phyloP scores from a whole-genome alignment of 768 basidiomycete genomes.

The Russula lepida region DNA sequence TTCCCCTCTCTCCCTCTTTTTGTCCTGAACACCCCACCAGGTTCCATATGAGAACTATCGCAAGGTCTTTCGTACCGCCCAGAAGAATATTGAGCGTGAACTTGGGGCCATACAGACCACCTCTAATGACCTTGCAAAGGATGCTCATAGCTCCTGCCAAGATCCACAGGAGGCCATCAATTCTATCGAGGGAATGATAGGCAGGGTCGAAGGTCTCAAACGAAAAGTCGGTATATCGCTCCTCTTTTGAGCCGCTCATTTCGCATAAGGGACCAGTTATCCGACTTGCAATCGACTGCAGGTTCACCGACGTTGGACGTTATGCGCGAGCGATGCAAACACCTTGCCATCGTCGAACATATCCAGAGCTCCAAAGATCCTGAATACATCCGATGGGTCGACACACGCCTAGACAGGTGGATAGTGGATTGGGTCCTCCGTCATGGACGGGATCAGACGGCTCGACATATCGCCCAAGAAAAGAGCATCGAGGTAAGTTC shows the following conservation, averaged over 20 bases:
- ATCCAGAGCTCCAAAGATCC: conserved; percentile 43
- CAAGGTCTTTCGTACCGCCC: conserved; percentile 76
- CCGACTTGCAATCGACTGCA: conserved; percentile 39
- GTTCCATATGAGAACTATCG: conserved; percentile 87
- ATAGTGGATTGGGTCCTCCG: conserved; percentile 89
- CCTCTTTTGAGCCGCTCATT: not conserved
- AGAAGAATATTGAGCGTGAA: conserved; percentile 77
- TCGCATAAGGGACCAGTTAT: conserved; percentile 31
- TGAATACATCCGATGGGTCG: conserved; percentile 69
- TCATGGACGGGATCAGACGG: conserved; percentile 68
- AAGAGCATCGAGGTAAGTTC: conserved; percentile 66
- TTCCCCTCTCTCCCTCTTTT: conserved; percentile 1
- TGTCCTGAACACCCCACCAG: conserved; percentile 31
- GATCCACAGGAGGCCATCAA: conserved; percentile 46
- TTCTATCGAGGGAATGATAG: conserved; percentile 68
- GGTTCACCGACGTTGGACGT: conserved; percentile 57
- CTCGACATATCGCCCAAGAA: conserved; percentile 65
- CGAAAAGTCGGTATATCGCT: conserved; percentile 56
- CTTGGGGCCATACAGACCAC: conserved; percentile 48
- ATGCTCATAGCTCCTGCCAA: conserved; percentile 32
- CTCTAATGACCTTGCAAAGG: conserved; percentile 51
- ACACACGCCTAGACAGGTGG: conserved; percentile 77
- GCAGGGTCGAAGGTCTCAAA: conserved; percentile 70
- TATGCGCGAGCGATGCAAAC: conserved; percentile 65
- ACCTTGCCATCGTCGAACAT: conserved; percentile 56